Evolutionary conservation across 345 rosid genomes (phyloP).

Genomic region (Eucalyptus guilfoylei): DNA sequence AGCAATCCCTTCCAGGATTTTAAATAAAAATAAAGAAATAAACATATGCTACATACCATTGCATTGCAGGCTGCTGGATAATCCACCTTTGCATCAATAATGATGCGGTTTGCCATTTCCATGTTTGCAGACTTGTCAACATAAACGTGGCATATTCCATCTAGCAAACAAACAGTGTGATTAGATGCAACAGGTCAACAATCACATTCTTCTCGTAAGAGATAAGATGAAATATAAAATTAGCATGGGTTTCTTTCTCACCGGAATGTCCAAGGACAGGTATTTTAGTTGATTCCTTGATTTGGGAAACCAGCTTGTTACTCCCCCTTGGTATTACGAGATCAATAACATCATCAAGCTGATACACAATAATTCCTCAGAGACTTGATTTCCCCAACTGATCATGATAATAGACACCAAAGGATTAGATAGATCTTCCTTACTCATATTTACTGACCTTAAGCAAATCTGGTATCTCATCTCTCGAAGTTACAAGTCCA

Average conservation of each 20-base stretch:
- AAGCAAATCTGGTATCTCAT: slow-evolving; percentile 93
- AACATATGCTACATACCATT: slow-evolving; percentile 39
- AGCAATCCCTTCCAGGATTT: neutral
- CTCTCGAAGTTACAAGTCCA: slow-evolving; percentile 92
- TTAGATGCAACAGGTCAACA: neutral
- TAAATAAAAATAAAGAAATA: neutral
- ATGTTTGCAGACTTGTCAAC: slow-evolving; percentile 81
- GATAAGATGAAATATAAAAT: neutral
- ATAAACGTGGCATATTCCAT: slow-evolving; percentile 96
- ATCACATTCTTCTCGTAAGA: neutral
- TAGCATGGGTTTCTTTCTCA: slow-evolving; percentile 15
- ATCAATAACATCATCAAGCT: slow-evolving; percentile 98
- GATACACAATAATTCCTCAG: neutral
- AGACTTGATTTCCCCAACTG: neutral
- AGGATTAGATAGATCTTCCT: neutral
- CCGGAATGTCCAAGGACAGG: slow-evolving; percentile 99
- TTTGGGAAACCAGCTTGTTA: slow-evolving; percentile 84
- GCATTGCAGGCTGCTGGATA: slow-evolving; percentile 99
- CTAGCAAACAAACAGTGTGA: slow-evolving; percentile 10
- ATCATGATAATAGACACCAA: neutral
- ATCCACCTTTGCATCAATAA: slow-evolving; percentile 86
- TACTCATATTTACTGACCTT: slow-evolving; percentile 32
- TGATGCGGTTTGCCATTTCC: slow-evolving; percentile 73
- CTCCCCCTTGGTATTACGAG: slow-evolving; percentile 99
- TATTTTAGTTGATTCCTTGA: slow-evolving; percentile 84